These are phyloP conservation scores for Wickerhamiella dianesei DNA, from an alignment of 805 yeast genomes.

Conservation along the genomic window DNA sequence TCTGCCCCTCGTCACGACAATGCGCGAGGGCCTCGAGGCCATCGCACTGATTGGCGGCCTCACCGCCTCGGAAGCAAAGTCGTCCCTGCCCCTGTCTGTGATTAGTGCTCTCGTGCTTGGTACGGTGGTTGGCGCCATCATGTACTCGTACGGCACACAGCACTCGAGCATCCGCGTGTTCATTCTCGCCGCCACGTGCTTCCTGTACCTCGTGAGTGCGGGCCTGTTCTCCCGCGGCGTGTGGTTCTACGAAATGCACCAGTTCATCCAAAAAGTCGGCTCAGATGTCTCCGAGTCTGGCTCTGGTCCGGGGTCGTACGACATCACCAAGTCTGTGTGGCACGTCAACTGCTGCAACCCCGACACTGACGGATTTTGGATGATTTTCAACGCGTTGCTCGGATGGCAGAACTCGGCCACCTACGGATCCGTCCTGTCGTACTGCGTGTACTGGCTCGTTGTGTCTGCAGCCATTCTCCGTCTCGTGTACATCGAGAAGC, in stretches of 20 bases:
- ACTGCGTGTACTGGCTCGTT: conserved; percentile 54
- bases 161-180: conserved; percentile 64
- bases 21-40: conserved; percentile 85
- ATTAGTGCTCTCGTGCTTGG: conserved; percentile 48
- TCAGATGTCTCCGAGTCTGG: conserved; percentile 80
- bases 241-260: conserved; percentile 78
- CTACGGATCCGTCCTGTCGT: conserved; percentile 68
- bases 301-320: conserved; percentile 87
- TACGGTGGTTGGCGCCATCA: conserved; percentile 43
- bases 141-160: conserved; percentile 62
- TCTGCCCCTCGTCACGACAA: conserved; percentile 71
- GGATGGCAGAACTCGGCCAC: conserved; percentile 96
- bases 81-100: conserved; percentile 53
- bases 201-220: conserved; percentile 71
- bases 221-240: conserved; percentile 78
- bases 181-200: conserved; percentile 60
- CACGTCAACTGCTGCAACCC: conserved; percentile 93
- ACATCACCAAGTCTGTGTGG: conserved; percentile 68
- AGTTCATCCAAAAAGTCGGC: conserved; percentile 64
- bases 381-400: conserved; percentile 72
- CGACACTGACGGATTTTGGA: conserved; percentile 84
- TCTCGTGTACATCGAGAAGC: conserved; percentile 33
- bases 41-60: conserved; percentile 86
- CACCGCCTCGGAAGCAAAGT: conserved; percentile 55
- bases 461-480: conserved; percentile 33